Conservation (phyloP, 768 basidiomycete species). For the Suillus bovinus region DNA sequence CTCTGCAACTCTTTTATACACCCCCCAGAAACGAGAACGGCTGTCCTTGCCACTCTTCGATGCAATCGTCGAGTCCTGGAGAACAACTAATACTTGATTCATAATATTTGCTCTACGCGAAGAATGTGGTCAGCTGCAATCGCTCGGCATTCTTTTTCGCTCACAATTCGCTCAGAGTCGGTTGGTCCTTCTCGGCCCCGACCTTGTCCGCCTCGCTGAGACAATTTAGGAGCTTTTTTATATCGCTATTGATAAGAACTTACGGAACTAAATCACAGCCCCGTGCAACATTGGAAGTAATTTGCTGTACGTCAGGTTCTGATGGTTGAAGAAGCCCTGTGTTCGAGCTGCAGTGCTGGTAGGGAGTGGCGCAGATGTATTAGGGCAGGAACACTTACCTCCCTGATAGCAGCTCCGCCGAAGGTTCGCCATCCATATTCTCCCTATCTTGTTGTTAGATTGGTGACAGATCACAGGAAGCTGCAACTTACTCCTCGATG, state of each 20-base stretch:
- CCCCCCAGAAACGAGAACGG: conserved; percentile 14
- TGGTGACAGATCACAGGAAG: too few species aligned
- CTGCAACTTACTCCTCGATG: too few species aligned
- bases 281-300: neutral
- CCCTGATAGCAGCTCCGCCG: too few species aligned
- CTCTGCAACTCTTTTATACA: conserved; percentile 14
- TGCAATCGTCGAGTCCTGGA: neutral
- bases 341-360: neutral
- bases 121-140: neutral
- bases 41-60: neutral
- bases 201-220: neutral
- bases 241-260: neutral
- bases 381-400: neutral
- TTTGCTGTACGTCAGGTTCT: neutral
- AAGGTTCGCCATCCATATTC: too few species aligned
- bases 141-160: neutral
- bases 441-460: too few species aligned
- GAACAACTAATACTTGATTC: neutral
- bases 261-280: neutral
- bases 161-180: neutral
- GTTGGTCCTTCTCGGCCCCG: neutral
- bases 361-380: neutral
- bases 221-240: neutral
- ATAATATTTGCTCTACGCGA: neutral
- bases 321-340: neutral